Conservation (phyloP, 345 rosid species). For the Toxicodendron radicans region DNA sequence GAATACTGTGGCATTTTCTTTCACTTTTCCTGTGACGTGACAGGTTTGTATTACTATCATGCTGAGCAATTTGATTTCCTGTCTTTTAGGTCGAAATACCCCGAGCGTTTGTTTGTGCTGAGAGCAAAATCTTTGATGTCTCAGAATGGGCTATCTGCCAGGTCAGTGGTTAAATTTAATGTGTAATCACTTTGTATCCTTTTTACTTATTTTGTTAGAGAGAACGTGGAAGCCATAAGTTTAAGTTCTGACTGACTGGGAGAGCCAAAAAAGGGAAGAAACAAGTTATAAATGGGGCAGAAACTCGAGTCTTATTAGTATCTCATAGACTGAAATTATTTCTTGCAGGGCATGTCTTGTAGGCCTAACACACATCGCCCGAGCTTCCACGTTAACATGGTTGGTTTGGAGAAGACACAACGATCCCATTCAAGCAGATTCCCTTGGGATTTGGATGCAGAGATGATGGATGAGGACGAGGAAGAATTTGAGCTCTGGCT, state of each 20-base stretch:
- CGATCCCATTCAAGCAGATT: constrained; percentile 79
- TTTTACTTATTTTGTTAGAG: neutral
- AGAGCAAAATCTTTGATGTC: constrained; percentile 97
- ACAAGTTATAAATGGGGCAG: neutral
- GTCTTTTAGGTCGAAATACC: constrained; percentile 82
- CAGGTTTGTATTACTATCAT: constrained; percentile 11
- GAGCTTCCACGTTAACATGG: constrained; percentile 96
- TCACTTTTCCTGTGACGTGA: constrained; percentile 4
- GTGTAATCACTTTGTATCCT: neutral
- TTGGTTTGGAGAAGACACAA: constrained; percentile 81
- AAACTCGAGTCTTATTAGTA: neutral
- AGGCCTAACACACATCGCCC: constrained; percentile 97
- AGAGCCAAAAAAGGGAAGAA: neutral
- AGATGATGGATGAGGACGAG: constrained; percentile 88
- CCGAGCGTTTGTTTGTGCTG: constrained; percentile 97
- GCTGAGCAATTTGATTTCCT: constrained; percentile 23
- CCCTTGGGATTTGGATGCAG: constrained; percentile 90
- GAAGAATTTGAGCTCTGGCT: constrained; percentile 93
- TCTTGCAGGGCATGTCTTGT: constrained; percentile 86
- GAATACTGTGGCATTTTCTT: neutral
- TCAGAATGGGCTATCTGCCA: constrained; percentile 99
- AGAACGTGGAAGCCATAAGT: neutral
- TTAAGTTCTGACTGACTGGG: neutral
- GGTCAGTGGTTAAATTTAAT: constrained; percentile 42
- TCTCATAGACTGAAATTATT: constrained; percentile 8